These are phyloP conservation scores for Ceratopteris richardii DNA, from an alignment of 75 land plant genomes.

Conservation along the genomic window DNA sequence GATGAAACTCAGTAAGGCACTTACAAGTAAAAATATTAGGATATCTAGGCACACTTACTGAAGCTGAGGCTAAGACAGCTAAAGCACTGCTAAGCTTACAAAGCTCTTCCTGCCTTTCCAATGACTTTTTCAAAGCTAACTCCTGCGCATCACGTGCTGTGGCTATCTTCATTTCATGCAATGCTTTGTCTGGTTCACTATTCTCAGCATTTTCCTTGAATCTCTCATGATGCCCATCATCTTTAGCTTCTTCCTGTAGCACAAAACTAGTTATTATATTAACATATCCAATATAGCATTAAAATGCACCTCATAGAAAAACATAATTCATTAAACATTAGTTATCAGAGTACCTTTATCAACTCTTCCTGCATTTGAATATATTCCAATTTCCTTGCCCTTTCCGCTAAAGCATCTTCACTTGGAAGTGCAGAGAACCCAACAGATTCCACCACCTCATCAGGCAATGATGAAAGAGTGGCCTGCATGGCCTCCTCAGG, in stretches of 20 bases:
- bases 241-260: conserved; percentile 56
- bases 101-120: conserved; percentile 75
- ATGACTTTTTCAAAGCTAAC: conserved; percentile 42
- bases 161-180: conserved; percentile 66
- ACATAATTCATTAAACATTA: no score
- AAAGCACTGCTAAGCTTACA: conserved; percentile 85
- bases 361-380: conserved; percentile 29
- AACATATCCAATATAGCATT: background rate
- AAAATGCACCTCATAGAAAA: no score
- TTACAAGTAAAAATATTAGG: background rate
- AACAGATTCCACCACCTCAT: conserved; percentile 71
- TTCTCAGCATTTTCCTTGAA: conserved; percentile 31
- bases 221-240: conserved; percentile 54
- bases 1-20: background rate
- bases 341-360: conserved; percentile 20
- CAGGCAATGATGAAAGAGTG: conserved; percentile 89
- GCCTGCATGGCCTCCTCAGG: conserved; percentile 94
- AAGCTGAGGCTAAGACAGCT: conserved; percentile 97
- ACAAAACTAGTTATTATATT: background rate
- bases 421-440: conserved; percentile 21
- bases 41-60: conserved; percentile 28
- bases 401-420: conserved; percentile 35
- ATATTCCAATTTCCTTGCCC: conserved; percentile 31
- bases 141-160: conserved; percentile 67
- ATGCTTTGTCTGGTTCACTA: conserved; percentile 50